Conservation (phyloP, 257 asterid genomes). For the Solanum clarkiae region DNA sequence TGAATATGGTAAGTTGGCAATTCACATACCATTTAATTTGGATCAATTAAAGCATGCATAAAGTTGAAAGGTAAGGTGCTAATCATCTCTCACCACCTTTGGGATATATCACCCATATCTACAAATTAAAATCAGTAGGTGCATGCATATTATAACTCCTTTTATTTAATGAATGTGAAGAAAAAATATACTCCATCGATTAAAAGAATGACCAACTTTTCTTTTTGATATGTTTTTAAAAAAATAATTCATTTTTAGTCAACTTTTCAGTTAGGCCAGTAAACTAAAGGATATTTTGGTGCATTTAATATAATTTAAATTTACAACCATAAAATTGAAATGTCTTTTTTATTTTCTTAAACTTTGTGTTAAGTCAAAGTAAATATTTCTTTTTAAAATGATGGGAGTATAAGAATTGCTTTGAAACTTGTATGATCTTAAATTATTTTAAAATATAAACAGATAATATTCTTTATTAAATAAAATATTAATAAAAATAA, state of each 20-base stretch:
- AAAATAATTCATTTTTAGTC: too few species aligned
- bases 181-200: too few species aligned
- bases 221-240: too few species aligned
- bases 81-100: background rate
- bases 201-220: too few species aligned
- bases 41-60: background rate
- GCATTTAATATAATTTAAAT: too few species aligned
- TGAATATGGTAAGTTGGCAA: background rate
- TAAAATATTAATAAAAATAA: background rate
- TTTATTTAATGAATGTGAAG: background rate
- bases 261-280: too few species aligned
- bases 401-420: too few species aligned
- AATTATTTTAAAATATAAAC: background rate
- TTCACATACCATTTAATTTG: background rate
- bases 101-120: background rate
- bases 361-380: too few species aligned
- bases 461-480: background rate
- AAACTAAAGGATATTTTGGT: too few species aligned
- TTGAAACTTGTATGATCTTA: background rate
- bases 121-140: background rate
- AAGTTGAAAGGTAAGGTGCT: background rate
- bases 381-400: too few species aligned
- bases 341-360: too few species aligned
- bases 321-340: too few species aligned
- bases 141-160: background rate